These are phyloP conservation scores for Heliocybe sulcata DNA, from an alignment of 1,284 basidiomycete species.

Conservation along the genomic window DNA sequence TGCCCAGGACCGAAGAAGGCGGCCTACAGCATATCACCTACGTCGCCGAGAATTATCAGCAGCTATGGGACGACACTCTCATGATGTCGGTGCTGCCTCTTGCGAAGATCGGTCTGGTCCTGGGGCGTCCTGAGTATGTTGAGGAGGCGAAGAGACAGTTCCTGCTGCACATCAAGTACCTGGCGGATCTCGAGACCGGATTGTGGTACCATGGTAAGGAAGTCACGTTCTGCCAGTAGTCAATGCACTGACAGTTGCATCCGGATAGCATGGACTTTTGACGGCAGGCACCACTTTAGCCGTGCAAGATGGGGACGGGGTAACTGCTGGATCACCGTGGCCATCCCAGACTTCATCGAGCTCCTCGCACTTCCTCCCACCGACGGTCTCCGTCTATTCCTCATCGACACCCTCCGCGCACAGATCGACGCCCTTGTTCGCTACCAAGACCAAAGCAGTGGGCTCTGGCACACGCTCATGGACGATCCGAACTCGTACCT, in stretches of 20 bases:
- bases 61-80: constrained; percentile 63
- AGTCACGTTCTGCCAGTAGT: not conserved
- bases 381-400: constrained; percentile 39
- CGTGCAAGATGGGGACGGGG: constrained; percentile 55
- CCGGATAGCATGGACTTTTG: constrained; percentile 39
- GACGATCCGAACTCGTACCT: constrained; percentile 51
- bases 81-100: constrained; percentile 62
- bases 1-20: constrained; percentile 50
- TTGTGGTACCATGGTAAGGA: constrained; percentile 48
- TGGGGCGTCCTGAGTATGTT: constrained; percentile 45
- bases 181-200: constrained; percentile 40
- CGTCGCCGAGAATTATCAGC: constrained; percentile 41
- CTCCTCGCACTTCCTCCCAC: constrained; percentile 33
- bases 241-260: not conserved
- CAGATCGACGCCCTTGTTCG: constrained; percentile 50
- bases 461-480: constrained; percentile 59
- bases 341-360: constrained; percentile 58
- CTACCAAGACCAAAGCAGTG: constrained; percentile 40
- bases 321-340: constrained; percentile 60
- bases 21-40: constrained; percentile 62
- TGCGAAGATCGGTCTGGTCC: constrained; percentile 53
- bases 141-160: constrained; percentile 58
- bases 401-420: constrained; percentile 38
- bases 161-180: constrained; percentile 46
- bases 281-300: constrained; percentile 46